These are phyloP conservation scores for Escallonia herrerae DNA, from an alignment of 129 eudicot genomes.

Conservation along the genomic window DNA sequence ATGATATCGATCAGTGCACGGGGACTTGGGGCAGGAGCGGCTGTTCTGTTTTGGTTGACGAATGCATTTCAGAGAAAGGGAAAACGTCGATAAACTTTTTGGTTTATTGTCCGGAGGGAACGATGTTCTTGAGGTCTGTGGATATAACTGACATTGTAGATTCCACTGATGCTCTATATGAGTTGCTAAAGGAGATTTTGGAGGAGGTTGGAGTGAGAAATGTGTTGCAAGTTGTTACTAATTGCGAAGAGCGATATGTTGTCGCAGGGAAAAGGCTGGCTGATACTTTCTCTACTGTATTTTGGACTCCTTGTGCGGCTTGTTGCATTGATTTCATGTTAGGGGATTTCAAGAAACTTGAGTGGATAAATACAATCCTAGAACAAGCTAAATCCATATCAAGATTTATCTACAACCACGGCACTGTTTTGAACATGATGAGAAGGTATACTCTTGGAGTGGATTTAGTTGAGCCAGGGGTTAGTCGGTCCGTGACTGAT, in stretches of 20 bases:
- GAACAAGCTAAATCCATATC: conserved; percentile 79
- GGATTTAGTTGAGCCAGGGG: conserved; percentile 66
- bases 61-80: conserved; percentile 52
- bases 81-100: conserved; percentile 49
- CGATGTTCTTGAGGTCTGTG: conserved; percentile 67
- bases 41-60: conserved; percentile 80
- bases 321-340: conserved; percentile 65
- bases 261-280: conserved; percentile 54
- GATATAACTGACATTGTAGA: conserved; percentile 47
- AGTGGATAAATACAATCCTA: conserved; percentile 50
- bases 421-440: conserved; percentile 69
- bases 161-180: conserved; percentile 42
- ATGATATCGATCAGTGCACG: conserved; percentile 47
- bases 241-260: conserved; percentile 47
- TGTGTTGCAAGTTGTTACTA: conserved; percentile 77
- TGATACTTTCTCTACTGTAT: conserved; percentile 58
- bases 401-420: conserved; percentile 66
- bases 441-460: conserved; percentile 75
- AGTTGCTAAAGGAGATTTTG: conserved; percentile 60
- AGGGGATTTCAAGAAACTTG: conserved; percentile 70
- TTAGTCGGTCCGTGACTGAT: conserved; percentile 47
- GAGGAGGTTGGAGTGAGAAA: conserved; percentile 81
- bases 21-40: conserved; percentile 68
- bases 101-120: conserved; percentile 72
- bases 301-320: conserved; percentile 92